Percentiles rank a stretch among this genome's conserved stretches.
Conservation (phyloP, 73 alveolate genomes). For the Halteria grandinella region DNA sequence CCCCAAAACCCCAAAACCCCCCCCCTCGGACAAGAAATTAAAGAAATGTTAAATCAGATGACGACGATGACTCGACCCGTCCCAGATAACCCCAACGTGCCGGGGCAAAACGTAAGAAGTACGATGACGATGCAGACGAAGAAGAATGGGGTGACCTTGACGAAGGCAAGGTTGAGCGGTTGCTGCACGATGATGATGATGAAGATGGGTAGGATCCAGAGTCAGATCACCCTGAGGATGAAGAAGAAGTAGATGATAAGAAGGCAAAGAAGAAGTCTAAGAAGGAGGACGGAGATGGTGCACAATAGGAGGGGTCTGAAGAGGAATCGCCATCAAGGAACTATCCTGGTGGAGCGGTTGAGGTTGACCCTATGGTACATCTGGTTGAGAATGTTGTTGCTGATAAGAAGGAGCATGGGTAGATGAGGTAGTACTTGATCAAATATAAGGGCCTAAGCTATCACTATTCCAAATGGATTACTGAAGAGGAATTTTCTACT, state of each 20-base stretch:
- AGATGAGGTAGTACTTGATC: constrained; percentile 12
- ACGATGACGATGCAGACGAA: too few relatives aligned
- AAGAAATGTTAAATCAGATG: too few relatives aligned
- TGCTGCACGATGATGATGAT: constrained; percentile 5
- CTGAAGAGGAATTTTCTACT: constrained; percentile 32
- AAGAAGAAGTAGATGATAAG: constrained; percentile 26
- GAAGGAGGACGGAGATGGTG: neutral
- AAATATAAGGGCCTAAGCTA: constrained; percentile 45
- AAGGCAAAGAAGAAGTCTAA: constrained; percentile 9
- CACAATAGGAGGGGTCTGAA: neutral
- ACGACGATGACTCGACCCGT: too few relatives aligned
- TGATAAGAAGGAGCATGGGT: neutral
- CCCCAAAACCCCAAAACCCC: too few relatives aligned
- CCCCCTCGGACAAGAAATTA: too few relatives aligned
- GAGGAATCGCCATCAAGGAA: neutral
- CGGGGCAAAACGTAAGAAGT: too few relatives aligned
- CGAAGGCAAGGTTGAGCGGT: neutral
- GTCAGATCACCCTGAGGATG: too few relatives aligned
- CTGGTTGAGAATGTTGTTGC: neutral
- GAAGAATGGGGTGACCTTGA: constrained; percentile 3
- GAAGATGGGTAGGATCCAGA: neutral
- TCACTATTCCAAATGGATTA: constrained; percentile 54
- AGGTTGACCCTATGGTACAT: neutral
- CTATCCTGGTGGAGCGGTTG: neutral
- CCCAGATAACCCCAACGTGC: too few relatives aligned